Evolutionary conservation across 1,284 basidiomycete species (phyloP), one percentile per base, ranked within the genome.

Genomic region (Ceratobasidium sp.): DNA sequence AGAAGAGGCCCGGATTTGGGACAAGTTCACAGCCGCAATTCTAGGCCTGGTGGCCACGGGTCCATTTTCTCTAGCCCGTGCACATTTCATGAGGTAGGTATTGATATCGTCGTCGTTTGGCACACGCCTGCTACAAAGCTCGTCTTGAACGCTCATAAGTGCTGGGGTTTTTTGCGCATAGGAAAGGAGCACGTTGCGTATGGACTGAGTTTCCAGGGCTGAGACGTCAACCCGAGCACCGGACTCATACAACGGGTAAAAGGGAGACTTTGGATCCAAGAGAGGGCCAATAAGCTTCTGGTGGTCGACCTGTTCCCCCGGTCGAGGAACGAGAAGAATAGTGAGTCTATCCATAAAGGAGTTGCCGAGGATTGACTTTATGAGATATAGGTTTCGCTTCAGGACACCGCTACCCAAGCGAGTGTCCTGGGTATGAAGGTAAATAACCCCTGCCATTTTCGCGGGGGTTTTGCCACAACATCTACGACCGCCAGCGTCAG

Each of bases 401-500:
- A 66, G 50, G 8, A 39, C 39, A 21, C 27, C 21, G 42, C 62
- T 30, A 13, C 41, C 42, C 16, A 56, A 1, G 30, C 42, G 13
- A 19, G 19, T 7, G 25, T 39, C 62, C 46, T 56, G 50, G 5
- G 62, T 49, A 30, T 66, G 62, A 6, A 66, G 1, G 9, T 54
- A 56, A 16, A 66, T 1, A 13, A 66, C 41, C 5, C 50, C 62
- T 21, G 27, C 9, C 16, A 60, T n/a, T 19, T 36, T 23, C 2
- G 19, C 56, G 27, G 13, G 39, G 1, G 33, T 6, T 14, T 19
- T 21, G 27, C 41, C 39, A 23, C 11, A 19, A 2, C 33, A 23
- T 0, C 33, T 21, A 13, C 14, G 6, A 33, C 21, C 13, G 30
- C 13, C 7, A 19, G 14, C n/a, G 4, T 36, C 16, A 29, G 14